Evolutionary conservation across 176 grass and related monocot species (phyloP).

Genomic region (Leersia perrieri): DNA sequence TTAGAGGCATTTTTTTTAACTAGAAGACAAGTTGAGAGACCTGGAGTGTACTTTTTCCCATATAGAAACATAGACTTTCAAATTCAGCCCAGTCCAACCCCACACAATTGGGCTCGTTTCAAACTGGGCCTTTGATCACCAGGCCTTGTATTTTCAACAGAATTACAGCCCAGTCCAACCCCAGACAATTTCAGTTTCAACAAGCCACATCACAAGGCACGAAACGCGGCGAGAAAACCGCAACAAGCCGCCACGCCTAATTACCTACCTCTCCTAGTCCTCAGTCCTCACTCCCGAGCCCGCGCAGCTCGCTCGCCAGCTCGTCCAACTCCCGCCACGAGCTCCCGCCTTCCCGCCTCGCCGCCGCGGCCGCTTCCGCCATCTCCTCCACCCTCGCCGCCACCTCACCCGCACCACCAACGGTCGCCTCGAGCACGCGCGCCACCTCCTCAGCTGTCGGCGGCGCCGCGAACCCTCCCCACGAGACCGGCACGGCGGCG

Average conservation of each 20-base stretch:
- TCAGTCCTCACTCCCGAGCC: not conserved
- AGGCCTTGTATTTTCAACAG: not conserved
- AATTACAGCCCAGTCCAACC: not conserved
- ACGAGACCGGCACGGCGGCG: conserved; percentile 31
- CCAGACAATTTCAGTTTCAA: not conserved
- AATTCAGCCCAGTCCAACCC: too few species aligned
- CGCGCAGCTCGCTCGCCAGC: not conserved
- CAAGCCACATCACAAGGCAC: too few species aligned
- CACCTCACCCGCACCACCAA: not conserved
- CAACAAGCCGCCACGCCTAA: too few species aligned
- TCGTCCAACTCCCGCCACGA: conserved; percentile 39
- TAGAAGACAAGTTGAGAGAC: too few species aligned
- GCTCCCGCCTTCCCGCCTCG: conserved; percentile 38
- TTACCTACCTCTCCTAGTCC: too few species aligned
- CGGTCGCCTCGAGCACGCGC: conserved; percentile 9
- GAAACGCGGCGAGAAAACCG: too few species aligned
- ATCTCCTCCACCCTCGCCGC: conserved; percentile 32
- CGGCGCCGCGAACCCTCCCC: conserved; percentile 38
- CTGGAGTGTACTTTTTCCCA: too few species aligned
- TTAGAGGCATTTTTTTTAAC: too few species aligned
- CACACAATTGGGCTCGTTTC: too few species aligned
- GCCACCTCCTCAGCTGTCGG: conserved; percentile 30
- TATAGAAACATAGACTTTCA: too few species aligned
- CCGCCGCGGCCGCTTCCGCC: not conserved
- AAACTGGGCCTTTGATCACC: too few species aligned